phyloP scores from a whole-genome alignment of 2,329 filamentous ascomycete species.

The Hypoxylon sp. region DNA sequence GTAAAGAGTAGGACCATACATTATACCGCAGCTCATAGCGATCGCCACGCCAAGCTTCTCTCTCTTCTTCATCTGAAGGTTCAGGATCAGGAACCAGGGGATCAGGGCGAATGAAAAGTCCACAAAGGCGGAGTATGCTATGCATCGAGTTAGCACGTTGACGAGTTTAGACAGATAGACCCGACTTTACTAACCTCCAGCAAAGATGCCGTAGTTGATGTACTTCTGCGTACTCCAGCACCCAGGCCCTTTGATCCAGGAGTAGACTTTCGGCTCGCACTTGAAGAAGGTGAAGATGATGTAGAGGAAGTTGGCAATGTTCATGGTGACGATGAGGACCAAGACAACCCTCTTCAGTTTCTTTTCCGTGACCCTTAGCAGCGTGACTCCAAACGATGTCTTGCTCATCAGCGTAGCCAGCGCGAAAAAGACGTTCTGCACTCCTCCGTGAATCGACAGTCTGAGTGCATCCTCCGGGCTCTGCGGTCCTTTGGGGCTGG shows the following conservation, averaged over 20 bases:
- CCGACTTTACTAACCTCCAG: conserved; percentile 17
- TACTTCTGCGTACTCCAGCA: conserved; percentile 36
- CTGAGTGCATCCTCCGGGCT: conserved; percentile 11
- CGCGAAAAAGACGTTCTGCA: conserved; percentile 35
- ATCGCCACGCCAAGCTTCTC: conserved; percentile 44
- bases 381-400: conserved; percentile 37
- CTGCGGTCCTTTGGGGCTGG: conserved; percentile 26
- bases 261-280: conserved; percentile 32
- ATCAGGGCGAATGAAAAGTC: conserved; percentile 44
- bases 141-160: conserved; percentile 2
- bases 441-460: conserved; percentile 36
- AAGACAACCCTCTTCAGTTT: conserved; percentile 23
- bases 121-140: conserved; percentile 39
- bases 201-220: conserved; percentile 35
- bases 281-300: conserved; percentile 38
- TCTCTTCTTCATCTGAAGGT: conserved; percentile 42
- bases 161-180: neutral
- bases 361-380: conserved; percentile 33
- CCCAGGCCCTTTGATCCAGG: conserved; percentile 30
- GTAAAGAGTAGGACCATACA: conserved; percentile 29
- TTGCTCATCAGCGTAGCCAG: conserved; percentile 35
- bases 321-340: conserved; percentile 29
- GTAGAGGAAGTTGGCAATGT: conserved; percentile 33
- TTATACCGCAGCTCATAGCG: conserved; percentile 44
- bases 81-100: conserved; percentile 44